phyloP scores from a whole-genome alignment of 306 rosid species.

The Medicago ruthenica region DNA sequence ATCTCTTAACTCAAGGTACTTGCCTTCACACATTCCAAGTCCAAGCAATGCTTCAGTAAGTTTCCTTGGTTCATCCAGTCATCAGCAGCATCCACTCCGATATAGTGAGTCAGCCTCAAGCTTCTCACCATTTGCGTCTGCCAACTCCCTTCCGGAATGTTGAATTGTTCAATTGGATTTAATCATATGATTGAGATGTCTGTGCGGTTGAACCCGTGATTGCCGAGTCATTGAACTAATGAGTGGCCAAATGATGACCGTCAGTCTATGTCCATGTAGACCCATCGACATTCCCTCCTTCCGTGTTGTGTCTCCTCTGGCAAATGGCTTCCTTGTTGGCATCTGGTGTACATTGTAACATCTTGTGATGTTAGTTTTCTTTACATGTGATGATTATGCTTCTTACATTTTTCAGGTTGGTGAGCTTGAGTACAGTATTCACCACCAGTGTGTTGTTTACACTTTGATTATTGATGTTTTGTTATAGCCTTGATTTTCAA shows the following conservation, averaged over 20 bases:
- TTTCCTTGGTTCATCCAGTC: constrained; percentile 77
- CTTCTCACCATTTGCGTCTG: constrained; percentile 89
- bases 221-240: constrained; percentile 26
- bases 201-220: constrained; percentile 40
- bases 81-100: constrained; percentile 74
- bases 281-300: background rate
- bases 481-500: constrained; percentile 42
- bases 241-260: constrained; percentile 24
- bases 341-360: constrained; percentile 53
- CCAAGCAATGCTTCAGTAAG: constrained; percentile 74
- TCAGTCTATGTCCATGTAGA: constrained; percentile 19
- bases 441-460: constrained; percentile 41
- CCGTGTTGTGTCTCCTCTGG: constrained; percentile 10
- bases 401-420: constrained; percentile 43
- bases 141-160: constrained; percentile 87
- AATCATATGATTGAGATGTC: constrained; percentile 11
- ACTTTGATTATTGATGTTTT: constrained; percentile 40
- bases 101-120: constrained; percentile 89
- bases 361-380: constrained; percentile 45
- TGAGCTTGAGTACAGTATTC: constrained; percentile 35
- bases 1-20: constrained; percentile 75
- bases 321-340: constrained; percentile 41
- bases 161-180: constrained; percentile 39
- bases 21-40: constrained; percentile 74
- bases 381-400: constrained; percentile 47